Base-by-base conservation (phyloP, 345 rosid genomes). In the Triadica sebifera region DNA sequence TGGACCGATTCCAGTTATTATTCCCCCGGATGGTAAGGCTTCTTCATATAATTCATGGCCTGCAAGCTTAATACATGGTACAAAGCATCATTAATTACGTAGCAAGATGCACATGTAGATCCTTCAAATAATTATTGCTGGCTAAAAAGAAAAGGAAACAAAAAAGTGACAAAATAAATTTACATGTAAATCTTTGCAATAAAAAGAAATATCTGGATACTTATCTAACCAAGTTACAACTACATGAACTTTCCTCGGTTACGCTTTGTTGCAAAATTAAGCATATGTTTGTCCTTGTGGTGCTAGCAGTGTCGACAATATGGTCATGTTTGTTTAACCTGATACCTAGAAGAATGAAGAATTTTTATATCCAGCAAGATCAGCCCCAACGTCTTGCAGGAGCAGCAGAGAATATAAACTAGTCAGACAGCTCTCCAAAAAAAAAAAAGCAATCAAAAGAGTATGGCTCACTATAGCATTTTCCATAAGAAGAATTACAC, bases 41-140 rank as follows among this genome's bases (percentile, higher is more conserved):
- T 91, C 91, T 74, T 84, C 97, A 72, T 94, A 92, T 50, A 94
- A 69, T 61, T 92, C 95, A 87, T 92, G 97, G 80, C 95, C 97
- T 82, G 98, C 97, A 79, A 94, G 98, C 98, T 92, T 87, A 75
- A 77, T 61, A 25, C 84, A 87, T 71, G n/a, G n/a, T n/a, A n/a
- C 61, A 79, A 78, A 75, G 67, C 65, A 78, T 29, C 59, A 49
- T 34, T 72, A 25, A 67, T 34, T 34, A 11, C 6, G 47, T 5
- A 20, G 50, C 57, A 25, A 52, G 37, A 46, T 2, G 50, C 12
- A 37, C 22, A 22, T n/a, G 39, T 56, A 72, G 41, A 29, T 68
- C 34, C 34, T 29, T 29, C 34, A 29, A 29, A 2, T 1, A 29
- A 29, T 2, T 29, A 29, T 29, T 29, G 34, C 34, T 29, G 2